Percentiles rank a stretch among this genome's conserved stretches.
Conservation (phyloP, 768 basidiomycete species). For the Hypsizygus marmoreus region DNA sequence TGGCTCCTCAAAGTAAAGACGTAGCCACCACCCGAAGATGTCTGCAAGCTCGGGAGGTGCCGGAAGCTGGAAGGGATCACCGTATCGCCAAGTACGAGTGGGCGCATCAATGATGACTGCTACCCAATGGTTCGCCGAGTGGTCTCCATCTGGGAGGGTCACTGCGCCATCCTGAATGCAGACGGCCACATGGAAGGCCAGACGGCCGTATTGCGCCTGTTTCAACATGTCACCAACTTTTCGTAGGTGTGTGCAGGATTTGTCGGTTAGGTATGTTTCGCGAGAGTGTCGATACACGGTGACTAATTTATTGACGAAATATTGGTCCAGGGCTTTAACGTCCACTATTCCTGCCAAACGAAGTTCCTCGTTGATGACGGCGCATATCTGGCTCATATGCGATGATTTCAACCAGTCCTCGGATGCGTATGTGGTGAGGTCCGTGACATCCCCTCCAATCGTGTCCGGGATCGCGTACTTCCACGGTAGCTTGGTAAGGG, state of each 20-base stretch:
- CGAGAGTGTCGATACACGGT: not conserved
- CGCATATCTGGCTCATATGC: conserved; percentile 4
- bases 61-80: conserved; percentile 5
- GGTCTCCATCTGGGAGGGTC: too few species aligned
- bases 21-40: conserved; percentile 6
- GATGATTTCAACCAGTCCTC: conserved; percentile 12
- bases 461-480: not conserved
- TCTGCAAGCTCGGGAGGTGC: conserved; percentile 1
- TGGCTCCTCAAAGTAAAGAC: not conserved
- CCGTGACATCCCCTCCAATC: not conserved
- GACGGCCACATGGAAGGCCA: conserved; percentile 1
- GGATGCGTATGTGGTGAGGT: conserved; percentile 3
- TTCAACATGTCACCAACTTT: not conserved
- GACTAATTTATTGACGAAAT: conserved; percentile 1
- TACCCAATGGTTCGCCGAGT: conserved; percentile 11
- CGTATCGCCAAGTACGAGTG: not conserved
- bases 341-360: too few species aligned
- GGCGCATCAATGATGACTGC: conserved; percentile 4
- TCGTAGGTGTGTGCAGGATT: conserved; percentile 2
- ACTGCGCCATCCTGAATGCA: not conserved
- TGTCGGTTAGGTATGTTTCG: not conserved
- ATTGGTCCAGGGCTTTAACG: too few species aligned
- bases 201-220: not conserved
- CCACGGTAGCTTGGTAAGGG: conserved; percentile 13
- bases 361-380: conserved; percentile 7